Conservation (phyloP, 2,329 filamentous ascomycete species). For the Westerdykella aurantiaca region DNA sequence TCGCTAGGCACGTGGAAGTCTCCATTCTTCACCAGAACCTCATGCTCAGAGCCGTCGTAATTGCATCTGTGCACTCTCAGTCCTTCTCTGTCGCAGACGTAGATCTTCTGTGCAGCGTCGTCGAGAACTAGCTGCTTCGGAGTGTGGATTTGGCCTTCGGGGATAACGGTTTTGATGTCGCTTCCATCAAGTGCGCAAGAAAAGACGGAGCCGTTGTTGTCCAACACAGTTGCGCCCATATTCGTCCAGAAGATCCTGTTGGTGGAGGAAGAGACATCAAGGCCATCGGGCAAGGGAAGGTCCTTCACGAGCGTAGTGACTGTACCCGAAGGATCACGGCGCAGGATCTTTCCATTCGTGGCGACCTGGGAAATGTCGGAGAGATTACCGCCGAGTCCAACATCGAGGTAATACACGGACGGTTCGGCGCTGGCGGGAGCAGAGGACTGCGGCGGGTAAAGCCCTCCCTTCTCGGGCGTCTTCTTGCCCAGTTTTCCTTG, state of each 20-base stretch:
- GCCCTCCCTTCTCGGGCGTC: conserved; percentile 27
- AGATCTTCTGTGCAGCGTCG: conserved; percentile 26
- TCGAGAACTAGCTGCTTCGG: conserved; percentile 40
- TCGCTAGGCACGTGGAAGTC: conserved; percentile 34
- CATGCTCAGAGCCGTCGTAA: conserved; percentile 31
- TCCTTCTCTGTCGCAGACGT: conserved; percentile 44
- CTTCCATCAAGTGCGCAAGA: conserved; percentile 48
- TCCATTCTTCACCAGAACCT: conserved; percentile 39
- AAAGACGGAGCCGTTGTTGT: conserved; percentile 41
- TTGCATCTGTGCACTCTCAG: conserved; percentile 34
- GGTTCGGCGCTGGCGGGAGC: conserved; percentile 3
- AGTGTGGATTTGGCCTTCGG: conserved; percentile 45
- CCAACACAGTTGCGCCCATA: conserved; percentile 12
- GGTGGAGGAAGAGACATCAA: conserved; percentile 17
- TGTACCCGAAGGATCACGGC: background rate
- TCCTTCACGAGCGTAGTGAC: background rate
- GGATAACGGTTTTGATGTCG: conserved; percentile 41
- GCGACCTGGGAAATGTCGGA: conserved; percentile 1
- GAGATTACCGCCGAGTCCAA: conserved; percentile 7
- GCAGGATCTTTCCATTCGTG: conserved; percentile 7
- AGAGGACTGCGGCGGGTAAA: conserved; percentile 25
- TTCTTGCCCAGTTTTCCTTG: conserved; percentile 47
- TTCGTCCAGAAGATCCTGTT: conserved; percentile 29
- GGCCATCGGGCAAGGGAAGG: conserved; percentile 25
- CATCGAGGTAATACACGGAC: conserved; percentile 6